These are phyloP conservation scores for Cicer judaicum DNA, from an alignment of 306 rosid species.

Conservation along the genomic window DNA sequence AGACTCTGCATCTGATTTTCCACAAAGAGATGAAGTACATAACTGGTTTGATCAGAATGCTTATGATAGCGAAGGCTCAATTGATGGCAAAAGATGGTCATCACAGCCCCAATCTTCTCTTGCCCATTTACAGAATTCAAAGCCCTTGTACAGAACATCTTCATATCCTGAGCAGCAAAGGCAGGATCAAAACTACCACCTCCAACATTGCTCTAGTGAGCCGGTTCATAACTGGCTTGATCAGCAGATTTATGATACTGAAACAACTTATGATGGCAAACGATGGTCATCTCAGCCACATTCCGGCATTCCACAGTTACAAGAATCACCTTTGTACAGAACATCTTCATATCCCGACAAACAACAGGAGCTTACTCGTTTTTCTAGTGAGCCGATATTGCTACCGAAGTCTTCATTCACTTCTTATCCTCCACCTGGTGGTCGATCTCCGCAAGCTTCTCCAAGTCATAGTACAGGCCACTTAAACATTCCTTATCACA, in stretches of 20 bases:
- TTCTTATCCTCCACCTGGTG: constrained; percentile 67
- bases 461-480: constrained; percentile 54
- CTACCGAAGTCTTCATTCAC: constrained; percentile 56
- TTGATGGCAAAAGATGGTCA: constrained; percentile 62
- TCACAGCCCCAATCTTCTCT: constrained; percentile 70
- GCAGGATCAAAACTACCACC: constrained; percentile 59
- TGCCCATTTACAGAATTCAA: constrained; percentile 49
- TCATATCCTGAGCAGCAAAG: constrained; percentile 89
- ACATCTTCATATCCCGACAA: constrained; percentile 63
- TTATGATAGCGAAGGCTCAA: constrained; percentile 53
- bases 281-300: constrained; percentile 65
- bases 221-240: constrained; percentile 64
- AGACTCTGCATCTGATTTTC: constrained; percentile 54
- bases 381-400: constrained; percentile 58
- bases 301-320: constrained; percentile 43
- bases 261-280: constrained; percentile 55
- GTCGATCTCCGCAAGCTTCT: constrained; percentile 51
- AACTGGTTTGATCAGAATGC: constrained; percentile 51
- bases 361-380: constrained; percentile 56
- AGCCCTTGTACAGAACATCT: constrained; percentile 76
- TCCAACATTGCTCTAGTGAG: constrained; percentile 73
- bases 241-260: constrained; percentile 51
- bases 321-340: constrained; percentile 58
- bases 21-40: constrained; percentile 50
- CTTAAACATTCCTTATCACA: constrained; percentile 53